Conservation (phyloP, 1,284 basidiomycete genomes). For the Ustilago shanxiensis region DNA sequence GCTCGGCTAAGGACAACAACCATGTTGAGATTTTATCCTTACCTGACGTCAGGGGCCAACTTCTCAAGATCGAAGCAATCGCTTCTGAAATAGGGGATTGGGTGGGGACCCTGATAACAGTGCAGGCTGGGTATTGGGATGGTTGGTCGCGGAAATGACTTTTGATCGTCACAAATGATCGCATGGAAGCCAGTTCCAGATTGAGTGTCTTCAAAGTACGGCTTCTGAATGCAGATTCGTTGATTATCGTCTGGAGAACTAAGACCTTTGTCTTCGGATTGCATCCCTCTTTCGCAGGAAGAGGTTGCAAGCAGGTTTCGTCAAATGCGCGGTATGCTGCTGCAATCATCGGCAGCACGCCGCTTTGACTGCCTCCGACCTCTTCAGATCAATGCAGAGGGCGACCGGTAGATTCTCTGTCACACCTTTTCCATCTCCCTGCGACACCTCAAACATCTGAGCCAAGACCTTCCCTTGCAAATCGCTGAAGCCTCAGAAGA, state of each 20-base stretch:
- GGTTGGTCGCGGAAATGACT: neutral
- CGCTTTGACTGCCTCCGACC: too few species aligned
- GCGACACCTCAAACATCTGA: too few species aligned
- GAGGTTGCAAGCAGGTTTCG: too few species aligned
- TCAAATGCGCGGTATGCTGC: too few species aligned
- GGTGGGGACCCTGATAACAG: neutral
- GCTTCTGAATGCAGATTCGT: neutral
- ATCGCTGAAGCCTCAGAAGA: too few species aligned
- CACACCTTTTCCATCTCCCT: too few species aligned
- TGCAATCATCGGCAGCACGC: too few species aligned
- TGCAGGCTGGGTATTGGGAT: neutral
- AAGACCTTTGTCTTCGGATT: too few species aligned
- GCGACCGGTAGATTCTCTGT: too few species aligned
- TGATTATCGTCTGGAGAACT: neutral
- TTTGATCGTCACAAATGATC: neutral
- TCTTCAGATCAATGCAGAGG: too few species aligned
- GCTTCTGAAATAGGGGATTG: neutral
- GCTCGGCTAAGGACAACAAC: neutral
- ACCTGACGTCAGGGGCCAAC: neutral
- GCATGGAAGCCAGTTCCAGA: neutral
- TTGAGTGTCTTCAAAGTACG: neutral
- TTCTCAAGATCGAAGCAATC: neutral
- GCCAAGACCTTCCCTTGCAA: too few species aligned
- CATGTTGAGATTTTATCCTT: neutral
- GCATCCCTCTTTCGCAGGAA: too few species aligned